Base-by-base conservation (phyloP, 495 filamentous ascomycete genomes). In the Usnea hakonensis region DNA sequence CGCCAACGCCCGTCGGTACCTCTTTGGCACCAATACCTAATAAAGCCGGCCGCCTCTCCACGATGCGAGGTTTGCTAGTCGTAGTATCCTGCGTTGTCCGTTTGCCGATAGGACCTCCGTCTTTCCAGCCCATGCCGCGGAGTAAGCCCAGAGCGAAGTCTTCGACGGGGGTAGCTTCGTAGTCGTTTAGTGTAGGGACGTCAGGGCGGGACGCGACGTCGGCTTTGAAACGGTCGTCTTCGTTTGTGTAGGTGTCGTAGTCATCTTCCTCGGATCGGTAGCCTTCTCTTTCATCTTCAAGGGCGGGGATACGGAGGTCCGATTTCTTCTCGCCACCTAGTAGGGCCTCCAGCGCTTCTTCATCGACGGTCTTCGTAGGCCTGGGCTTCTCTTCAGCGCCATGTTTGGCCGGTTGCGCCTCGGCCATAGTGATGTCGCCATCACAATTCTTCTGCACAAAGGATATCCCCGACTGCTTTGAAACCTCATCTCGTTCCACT, bases 71-170 rank as follows among this genome's bases (percentile, higher is more conserved):
- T 23, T 75, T 73, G 44, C 74, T 75, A 38, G 74, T 70, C 19
- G 75, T 71, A 30, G 68, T 74, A n/a, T 71, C 71, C 35, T 72
- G 67, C 4, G 75, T 68, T 23, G 79, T 75, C 16, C 82, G 79
- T 70, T 81, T 80, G 9, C 85, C 87, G 32, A 90, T 75, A 26
- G 80, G 73, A 62, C 93, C 84, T 2, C 92, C 93, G 62, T 96
- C 90, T 68, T 88, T 88, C 93, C 92, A 97, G 6, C 94, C 94
- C 85, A 96, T 95, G 14, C 90, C 90, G 9, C 90, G 83, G 32
- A 99, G 80, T 56, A 97, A 74, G 3, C 90, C 90, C 28, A 89
- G 86, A 37, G 93, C 94, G 68, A 97, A 99, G 62, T 95, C 90
- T 63, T 97, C 94, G 40, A 97, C 90, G 0, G 95, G 93, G 14